Evolutionary conservation across 2,329 filamentous ascomycete genomes (phyloP).

Genomic region (Arthrobotrys sinensis): DNA sequence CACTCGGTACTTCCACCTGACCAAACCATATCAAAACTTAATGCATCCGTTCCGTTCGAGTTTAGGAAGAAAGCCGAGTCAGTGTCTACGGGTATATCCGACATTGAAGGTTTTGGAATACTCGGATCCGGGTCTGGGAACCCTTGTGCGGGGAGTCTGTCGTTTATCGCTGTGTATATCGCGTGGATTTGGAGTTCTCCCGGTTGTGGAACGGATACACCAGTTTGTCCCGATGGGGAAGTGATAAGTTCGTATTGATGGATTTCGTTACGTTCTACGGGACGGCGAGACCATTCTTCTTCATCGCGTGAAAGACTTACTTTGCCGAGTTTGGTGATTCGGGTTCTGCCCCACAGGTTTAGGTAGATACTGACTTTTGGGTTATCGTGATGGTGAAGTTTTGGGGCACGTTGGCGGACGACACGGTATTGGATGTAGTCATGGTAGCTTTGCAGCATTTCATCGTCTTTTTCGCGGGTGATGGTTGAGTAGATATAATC

Average conservation of each 20-base stretch:
- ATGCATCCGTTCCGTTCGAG: constrained; percentile 57
- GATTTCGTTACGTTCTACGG: constrained; percentile 55
- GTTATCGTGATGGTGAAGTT: constrained; percentile 52
- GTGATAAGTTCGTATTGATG: constrained; percentile 59
- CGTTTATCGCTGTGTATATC: constrained; percentile 52
- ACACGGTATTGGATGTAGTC: constrained; percentile 55
- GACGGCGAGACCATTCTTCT: constrained; percentile 42
- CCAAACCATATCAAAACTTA: constrained; percentile 59
- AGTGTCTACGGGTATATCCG: constrained; percentile 45
- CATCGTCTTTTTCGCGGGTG: constrained; percentile 56
- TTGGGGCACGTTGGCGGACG: constrained; percentile 50
- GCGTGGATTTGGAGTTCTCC: constrained; percentile 49
- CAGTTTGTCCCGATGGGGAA: constrained; percentile 11
- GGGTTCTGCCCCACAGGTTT: constrained; percentile 49
- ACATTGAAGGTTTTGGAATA: constrained; percentile 47
- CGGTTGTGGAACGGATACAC: background rate
- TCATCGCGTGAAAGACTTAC: constrained; percentile 3
- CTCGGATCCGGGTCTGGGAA: constrained; percentile 32
- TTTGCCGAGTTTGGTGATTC: constrained; percentile 33
- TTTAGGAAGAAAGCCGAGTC: constrained; percentile 57
- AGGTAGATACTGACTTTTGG: constrained; percentile 48
- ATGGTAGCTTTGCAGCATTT: constrained; percentile 49
- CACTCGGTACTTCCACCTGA: constrained; percentile 52
- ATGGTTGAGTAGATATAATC: constrained; percentile 37
- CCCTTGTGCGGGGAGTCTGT: constrained; percentile 15